phyloP scores from a whole-genome alignment of 2,329 filamentous ascomycete species.

The Pseudocercospora fuligena region DNA sequence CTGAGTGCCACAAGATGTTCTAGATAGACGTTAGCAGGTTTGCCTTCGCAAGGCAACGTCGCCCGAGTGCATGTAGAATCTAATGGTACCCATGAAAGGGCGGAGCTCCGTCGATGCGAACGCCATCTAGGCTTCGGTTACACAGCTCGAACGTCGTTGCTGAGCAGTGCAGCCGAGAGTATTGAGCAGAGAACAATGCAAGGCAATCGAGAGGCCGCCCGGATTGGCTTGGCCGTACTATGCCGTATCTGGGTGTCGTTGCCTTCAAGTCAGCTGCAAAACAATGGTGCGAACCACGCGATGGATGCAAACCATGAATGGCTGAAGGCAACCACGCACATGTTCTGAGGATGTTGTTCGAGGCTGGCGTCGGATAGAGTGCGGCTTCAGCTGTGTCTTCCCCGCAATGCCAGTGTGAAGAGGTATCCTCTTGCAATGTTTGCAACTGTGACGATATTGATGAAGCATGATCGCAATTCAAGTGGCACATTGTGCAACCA shows the following conservation, averaged over 20 bases:
- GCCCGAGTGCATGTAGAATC: neutral
- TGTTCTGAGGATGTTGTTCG: neutral
- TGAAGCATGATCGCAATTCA: neutral
- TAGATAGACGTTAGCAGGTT: neutral
- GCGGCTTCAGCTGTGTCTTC: neutral
- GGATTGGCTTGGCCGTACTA: neutral
- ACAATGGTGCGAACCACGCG: neutral
- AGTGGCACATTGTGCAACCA: neutral
- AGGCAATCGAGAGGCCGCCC: constrained; percentile 3
- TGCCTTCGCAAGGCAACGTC: constrained; percentile 5
- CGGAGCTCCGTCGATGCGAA: neutral
- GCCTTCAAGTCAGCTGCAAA: neutral
- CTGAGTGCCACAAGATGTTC: neutral
- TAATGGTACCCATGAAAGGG: neutral
- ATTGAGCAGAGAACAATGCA: neutral
- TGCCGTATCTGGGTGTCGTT: neutral
- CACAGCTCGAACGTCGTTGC: neutral
- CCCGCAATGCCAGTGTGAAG: neutral
- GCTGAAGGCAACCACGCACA: constrained; percentile 1
- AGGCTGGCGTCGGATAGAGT: neutral
- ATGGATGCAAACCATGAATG: constrained; percentile 2
- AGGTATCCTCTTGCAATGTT: neutral
- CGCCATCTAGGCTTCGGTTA: neutral
- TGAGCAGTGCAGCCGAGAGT: neutral
- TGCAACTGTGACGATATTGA: neutral